Percentiles rank a stretch among this genome's conserved stretches.
These are phyloP conservation scores for Platanus orientalis DNA, from an alignment of 164 flowering plant species.

Conservation along the genomic window DNA sequence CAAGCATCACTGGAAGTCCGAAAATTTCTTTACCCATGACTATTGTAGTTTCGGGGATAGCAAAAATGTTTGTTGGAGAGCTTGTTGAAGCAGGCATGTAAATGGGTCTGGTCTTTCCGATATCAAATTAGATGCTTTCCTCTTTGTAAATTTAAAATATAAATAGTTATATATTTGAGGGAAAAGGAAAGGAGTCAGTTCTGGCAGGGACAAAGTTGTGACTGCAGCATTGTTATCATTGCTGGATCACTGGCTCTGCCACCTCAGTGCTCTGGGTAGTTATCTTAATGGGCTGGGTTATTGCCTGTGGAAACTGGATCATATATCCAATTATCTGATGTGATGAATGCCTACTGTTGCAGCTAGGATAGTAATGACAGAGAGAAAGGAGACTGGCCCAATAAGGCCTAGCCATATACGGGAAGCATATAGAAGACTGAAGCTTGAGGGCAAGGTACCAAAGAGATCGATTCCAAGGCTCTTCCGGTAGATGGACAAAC, in stretches of 20 bases:
- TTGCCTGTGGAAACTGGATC: neutral
- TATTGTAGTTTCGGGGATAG: constrained; percentile 89
- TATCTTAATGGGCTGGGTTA: neutral
- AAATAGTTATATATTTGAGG: too few species aligned
- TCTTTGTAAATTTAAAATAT: neutral
- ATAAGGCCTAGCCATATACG: constrained; percentile 94
- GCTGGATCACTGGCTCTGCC: too few species aligned
- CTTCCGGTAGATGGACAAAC: constrained; percentile 39
- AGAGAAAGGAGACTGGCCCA: constrained; percentile 84
- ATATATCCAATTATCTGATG: neutral
- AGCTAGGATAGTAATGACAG: constrained; percentile 81
- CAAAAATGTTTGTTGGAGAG: constrained; percentile 97
- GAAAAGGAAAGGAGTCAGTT: too few species aligned
- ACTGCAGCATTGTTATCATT: too few species aligned
- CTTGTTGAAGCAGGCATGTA: constrained; percentile 77
- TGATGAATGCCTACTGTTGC: constrained; percentile 18
- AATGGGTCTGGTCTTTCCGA: too few species aligned
- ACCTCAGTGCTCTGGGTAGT: too few species aligned
- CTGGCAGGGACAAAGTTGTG: too few species aligned
- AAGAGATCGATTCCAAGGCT: constrained; percentile 82
- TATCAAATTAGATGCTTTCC: neutral
- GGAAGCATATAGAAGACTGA: constrained; percentile 87
- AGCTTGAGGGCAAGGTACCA: constrained; percentile 90
- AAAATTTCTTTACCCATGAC: constrained; percentile 88
- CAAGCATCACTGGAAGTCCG: constrained; percentile 77